Conservation (phyloP, 495 filamentous ascomycete species). For the Penicillium chermesinum region DNA sequence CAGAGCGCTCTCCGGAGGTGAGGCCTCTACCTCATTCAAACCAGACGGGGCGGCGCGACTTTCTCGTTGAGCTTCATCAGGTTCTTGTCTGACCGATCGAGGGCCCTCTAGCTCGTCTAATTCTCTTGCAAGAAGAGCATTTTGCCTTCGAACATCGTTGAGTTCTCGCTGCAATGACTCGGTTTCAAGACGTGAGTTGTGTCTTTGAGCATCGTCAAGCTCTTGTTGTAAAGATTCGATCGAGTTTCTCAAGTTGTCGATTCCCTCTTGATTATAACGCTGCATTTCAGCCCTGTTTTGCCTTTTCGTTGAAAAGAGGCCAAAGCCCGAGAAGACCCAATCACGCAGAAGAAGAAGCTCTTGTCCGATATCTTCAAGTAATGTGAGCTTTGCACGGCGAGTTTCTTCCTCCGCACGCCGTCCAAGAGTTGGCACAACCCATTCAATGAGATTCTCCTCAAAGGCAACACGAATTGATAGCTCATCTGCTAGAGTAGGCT, state of each 20-base stretch:
- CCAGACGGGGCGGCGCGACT: neutral
- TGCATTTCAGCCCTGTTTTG: constrained; percentile 13
- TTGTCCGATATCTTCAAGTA: constrained; percentile 35
- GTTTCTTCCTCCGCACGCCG: constrained; percentile 40
- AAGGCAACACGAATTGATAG: constrained; percentile 43
- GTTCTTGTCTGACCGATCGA: neutral
- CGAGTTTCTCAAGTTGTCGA: constrained; percentile 24
- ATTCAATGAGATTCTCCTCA: constrained; percentile 46
- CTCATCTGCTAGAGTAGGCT: constrained; percentile 39
- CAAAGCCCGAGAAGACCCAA: constrained; percentile 33
- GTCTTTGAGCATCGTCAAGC: constrained; percentile 20
- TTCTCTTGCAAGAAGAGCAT: neutral
- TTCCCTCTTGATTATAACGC: constrained; percentile 18
- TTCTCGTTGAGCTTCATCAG: neutral
- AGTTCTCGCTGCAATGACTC: neutral
- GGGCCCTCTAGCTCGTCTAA: neutral
- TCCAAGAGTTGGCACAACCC: constrained; percentile 41
- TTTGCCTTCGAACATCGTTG: neutral
- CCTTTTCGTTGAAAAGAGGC: constrained; percentile 14
- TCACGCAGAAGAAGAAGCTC: constrained; percentile 28
- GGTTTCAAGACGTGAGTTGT: neutral
- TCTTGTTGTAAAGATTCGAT: constrained; percentile 31
- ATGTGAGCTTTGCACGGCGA: constrained; percentile 34
- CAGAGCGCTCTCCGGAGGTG: neutral
- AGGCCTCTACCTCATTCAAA: neutral